These are phyloP conservation scores for Solanum sejunctum DNA, from an alignment of 257 asterid species.

Conservation along the genomic window DNA sequence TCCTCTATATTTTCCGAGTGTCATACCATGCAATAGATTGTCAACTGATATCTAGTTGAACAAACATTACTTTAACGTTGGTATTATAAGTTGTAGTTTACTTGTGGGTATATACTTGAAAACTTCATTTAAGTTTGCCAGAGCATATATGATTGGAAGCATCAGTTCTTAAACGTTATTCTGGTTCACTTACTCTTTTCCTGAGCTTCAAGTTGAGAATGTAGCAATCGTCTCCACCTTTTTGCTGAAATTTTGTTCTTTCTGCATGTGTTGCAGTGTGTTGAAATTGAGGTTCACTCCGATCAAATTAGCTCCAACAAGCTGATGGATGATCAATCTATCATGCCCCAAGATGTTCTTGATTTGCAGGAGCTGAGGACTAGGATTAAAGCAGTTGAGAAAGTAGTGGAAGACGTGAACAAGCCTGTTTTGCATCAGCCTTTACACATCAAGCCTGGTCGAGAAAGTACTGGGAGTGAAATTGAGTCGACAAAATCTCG, in stretches of 20 bases:
- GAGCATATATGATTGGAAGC: neutral
- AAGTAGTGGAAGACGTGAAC: conserved; percentile 35
- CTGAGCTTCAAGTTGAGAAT: neutral
- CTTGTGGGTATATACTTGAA: neutral
- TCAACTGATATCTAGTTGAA: neutral
- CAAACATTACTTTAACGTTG: neutral
- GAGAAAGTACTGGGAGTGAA: conserved; percentile 21
- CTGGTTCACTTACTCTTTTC: neutral
- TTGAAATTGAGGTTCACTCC: conserved; percentile 18
- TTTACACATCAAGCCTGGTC: conserved; percentile 14
- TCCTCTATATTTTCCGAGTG: neutral
- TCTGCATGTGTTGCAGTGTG: conserved; percentile 16
- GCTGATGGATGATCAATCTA: conserved; percentile 21
- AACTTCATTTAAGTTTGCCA: neutral
- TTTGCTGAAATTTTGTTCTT: neutral
- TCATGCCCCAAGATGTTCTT: conserved; percentile 12
- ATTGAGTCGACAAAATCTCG: conserved; percentile 28
- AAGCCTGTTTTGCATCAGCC: conserved; percentile 17
- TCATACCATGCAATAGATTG: neutral
- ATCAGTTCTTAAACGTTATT: neutral
- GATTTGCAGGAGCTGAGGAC: conserved; percentile 48
- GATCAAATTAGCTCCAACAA: conserved; percentile 4
- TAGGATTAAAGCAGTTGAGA: conserved; percentile 50
- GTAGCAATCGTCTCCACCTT: no score
- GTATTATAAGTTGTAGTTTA: neutral